Evolutionary conservation across 768 basidiomycete genomes (phyloP), one percentile per base, ranked within the genome.

Genomic region (Hemileccinum rubropunctum): DNA sequence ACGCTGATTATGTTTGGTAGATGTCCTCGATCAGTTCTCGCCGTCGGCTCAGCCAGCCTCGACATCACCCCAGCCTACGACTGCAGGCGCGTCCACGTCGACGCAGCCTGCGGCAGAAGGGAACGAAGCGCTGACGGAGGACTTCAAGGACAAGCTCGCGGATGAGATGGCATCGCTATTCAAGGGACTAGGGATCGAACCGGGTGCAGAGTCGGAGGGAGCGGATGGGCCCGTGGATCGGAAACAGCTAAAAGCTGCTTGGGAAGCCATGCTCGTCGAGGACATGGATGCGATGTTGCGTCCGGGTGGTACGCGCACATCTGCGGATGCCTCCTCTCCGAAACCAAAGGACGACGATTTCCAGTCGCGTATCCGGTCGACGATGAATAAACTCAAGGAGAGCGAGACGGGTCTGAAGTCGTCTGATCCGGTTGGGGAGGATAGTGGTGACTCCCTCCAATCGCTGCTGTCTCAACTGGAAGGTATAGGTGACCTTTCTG

Each of bases 351-450:
- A 46, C 46, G 71, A 71, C 40, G 71, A 74, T 50, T 94, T 91
- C 68, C 88, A 89, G 68, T 75, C 77, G 11, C 80, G 75, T 51
- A 84, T 93, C 43, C 77, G 77, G 52, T 77, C 82, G 58, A 80
- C 91, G 6, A 83, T 90, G 81, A 78, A 83, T 35, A 86, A 86
- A 66, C 67, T 91, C 51, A 83, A 80, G 61, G 77, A 83, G 64
- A 84, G 79, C 54, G 87, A 91, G 52, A 73, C 78, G 15, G 55
- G 21, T 1, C 58, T 69, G 18, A 55, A 63, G 9, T 44, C 67
- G 3, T 44, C 66, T 5, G 57, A 52, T 39, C 6, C 55, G 13
- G 27, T 49, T 18, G 21, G 52, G 30, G 28, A 13, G 3, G 32
- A 20, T 20, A 47, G 18, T 0, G 44, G 74, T 4, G 74, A 76